Base-by-base conservation (phyloP, 352 stramenopile species). In the Phytophthora cryptogea region DNA sequence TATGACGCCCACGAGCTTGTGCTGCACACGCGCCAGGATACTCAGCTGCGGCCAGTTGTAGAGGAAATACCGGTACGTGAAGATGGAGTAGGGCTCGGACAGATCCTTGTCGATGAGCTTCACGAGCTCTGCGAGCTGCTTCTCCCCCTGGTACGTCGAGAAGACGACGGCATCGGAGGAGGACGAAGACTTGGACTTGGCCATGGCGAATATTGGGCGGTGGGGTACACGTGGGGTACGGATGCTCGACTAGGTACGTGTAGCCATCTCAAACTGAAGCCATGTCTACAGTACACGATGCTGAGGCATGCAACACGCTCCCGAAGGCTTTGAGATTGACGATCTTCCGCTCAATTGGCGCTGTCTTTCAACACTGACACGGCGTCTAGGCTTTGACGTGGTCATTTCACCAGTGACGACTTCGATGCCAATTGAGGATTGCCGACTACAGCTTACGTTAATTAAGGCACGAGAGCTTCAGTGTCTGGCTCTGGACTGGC, bases 21-120 rank as follows among this genome's bases (percentile, higher is more conserved):
- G 78, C 48, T 92, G 83, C 53, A 92, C 70, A 11, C 83, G 80
- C 42, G 86, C 93, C 37, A 97, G 68, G 39, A 98, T 78, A 50
- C 91, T 98, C 42, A 98, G 76, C 46, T 97, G 75, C 14, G 94
- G 94, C 93, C 93, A 98, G 66, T 96, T 97, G 72, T 94, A 94
- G 45, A 98, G 76, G 66, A 98, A 98, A 68, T 98, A 98, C n/a
- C 94, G 86, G 74, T 98, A 98, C 48, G 94, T 98, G 76, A 97
- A 98, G 57, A 98, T 92, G 26, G 89, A 97, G 76, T 98, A 98
- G 8, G 94, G 94, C 72, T 98, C 94, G 3, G 86, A 97, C 30
- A 98, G 78, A 56, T 98, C 94, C 71, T 96, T 96, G 68, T 97
- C 89, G 50, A 98, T 96, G 44, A 98, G 85, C 57, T 86, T 88